Evolutionary conservation across 108 stramenopile species (phyloP), one percentile per base, ranked within the genome.

Genomic region (Skeletonema tropicum): DNA sequence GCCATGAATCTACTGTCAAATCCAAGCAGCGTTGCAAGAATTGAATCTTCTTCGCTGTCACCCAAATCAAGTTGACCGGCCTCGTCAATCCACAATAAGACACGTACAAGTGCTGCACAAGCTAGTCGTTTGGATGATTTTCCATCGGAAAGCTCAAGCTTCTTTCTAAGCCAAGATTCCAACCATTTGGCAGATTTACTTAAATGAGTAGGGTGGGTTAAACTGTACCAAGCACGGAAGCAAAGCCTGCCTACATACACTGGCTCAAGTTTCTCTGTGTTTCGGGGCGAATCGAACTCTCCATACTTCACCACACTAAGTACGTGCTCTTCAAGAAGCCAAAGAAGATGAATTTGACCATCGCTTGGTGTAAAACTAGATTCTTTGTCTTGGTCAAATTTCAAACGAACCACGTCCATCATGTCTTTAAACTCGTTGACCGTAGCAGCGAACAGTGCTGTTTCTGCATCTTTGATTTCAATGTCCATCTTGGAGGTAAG

Each of bases 101-200:
- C 77, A 48, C 89, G 87, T 0, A 73, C 76, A 15, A 94, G 68
- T 2, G 91, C 91, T 26, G 94, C 94, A 64, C 89, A 94, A 6
- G 90, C 90, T 35, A 92, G 68, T 14, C 91, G 84, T 57, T 90
- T 88, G 0, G 68, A 32, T 45, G 82, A 70, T 42, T 30, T 52
- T 15, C 79, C 84, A 39, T 64, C 29, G 11, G 33, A n/a, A 19
- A 85, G 60, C 2, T 57, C 67, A 32, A 85, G 72, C n/a, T 65
- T 66, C 12, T 29, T 31, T 26, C 71, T 66, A 29, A 85, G 17
- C 84, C 84, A 85, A 7, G 21, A 49, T 74, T 85, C 80, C 38
- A 94, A 60, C 93, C 93, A 92, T 30, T 45, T 23, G 48, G 77
- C 58, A 48, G 83, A 59, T 55, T 52, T 31, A 19, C 13, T 35